Base-by-base conservation (phyloP, 2,329 filamentous ascomycete genomes). In the Clonostachys chloroleuca region DNA sequence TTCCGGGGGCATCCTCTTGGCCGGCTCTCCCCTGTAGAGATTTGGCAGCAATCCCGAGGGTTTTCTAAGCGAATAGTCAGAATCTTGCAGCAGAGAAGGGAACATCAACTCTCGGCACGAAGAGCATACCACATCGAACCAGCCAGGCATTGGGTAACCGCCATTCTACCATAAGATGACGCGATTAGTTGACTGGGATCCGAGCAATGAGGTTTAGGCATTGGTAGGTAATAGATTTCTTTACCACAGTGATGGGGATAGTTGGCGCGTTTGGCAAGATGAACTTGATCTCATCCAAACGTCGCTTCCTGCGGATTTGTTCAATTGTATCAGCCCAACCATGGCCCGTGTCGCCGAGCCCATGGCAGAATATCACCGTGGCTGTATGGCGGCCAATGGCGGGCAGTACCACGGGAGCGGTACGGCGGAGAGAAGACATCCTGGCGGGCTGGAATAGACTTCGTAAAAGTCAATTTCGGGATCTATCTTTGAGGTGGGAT, bases 341-440 rank as follows among this genome's bases (percentile, higher is more conserved):
- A 55, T 81, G 74, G 40, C 87, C 88, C 33, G 77, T 86, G 64
- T 97, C 94, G 52, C 94, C 94, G 37, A 99, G 75, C 13, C 94
- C 94, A 66, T 99, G 94, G 45, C 89, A 79, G 68, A 96, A 91
- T 59, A 99, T 97, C 59, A 97, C 87, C 4, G 92, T 96, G 20
- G 91, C 91, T 36, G 94, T 96, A 70, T 97, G 94, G 62, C 82
- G 83, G 62, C 81, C 87, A 30, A 34, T 44, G 39, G 92, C 89
- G 30, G 89, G 89, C 50, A 95, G 84, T 17, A 94, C 77, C 47
- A 94, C 73, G 13, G 83, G 81, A 14, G 69, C 63, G 20, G 63
- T 47, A 39, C 64, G 59, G n/a, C 59, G 50, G 34, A 66, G 44
- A 16, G 47, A 48, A 16, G 45, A 42, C 45, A 47, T 47, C 33